Evolutionary conservation across 345 rosid species (phyloP), one percentile per base, ranked within the genome.

Genomic region (Arabis alpina): DNA sequence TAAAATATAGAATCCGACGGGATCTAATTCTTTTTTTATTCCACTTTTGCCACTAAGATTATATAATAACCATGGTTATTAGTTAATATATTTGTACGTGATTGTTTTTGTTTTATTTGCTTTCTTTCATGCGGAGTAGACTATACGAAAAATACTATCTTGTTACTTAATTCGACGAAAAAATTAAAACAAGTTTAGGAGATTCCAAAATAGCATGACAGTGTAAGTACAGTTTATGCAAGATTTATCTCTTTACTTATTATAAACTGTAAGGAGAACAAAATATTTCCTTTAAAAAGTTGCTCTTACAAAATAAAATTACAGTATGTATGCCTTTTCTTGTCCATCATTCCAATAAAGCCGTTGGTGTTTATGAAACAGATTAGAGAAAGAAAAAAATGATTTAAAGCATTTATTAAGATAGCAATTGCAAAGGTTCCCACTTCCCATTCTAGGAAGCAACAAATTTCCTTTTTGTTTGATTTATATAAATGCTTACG

Each of bases 401-500:
- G n/a, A 42, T 8, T 16, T n/a, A 0, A 19, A 36, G 44, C 50
- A 74, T 52, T 52, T 49, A 66, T 53, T 36, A 51, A 32, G 60
- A 73, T 66, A 19, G 62, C 55, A 74, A 73, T 66, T 16, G 62
- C 55, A 74, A 67, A 53, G 50, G 73, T 52, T 74, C 77, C 60
- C 61, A 73, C 72, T 49, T 28, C 61, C 68, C 62, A 74, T 51
- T 74, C 49, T 52, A 66, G 77, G 77, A 74, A 30, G 77, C 73
- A 66, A 74, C 68, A 59, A 52, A 16, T 14, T 19, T 59, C 65
- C 8, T 74, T 74, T 74, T 74, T 60, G 77, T 59, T 66, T 66
- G 77, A 52, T 66, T 62, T n/a, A 66, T 43, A 74, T 52, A 51
- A 74, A 59, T 74, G 77, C 73, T 66, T 43, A 52, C 14, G 77